Base-by-base conservation (phyloP, 495 filamentous ascomycete species). In the Xeromyces bisporus region DNA sequence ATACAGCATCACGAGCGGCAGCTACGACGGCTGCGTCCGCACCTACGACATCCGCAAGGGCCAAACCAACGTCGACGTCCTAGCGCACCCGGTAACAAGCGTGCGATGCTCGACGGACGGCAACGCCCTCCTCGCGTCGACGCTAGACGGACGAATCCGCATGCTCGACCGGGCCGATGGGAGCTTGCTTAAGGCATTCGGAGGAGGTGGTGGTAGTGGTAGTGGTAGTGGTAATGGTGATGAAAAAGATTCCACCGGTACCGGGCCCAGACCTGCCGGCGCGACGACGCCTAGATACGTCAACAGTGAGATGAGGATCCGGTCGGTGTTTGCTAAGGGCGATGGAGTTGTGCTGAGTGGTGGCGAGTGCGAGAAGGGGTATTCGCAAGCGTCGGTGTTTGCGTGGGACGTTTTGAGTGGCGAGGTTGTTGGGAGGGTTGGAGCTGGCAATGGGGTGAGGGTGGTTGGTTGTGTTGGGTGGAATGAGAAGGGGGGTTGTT, bases 341-440 rank as follows among this genome's bases (percentile, higher is more conserved):
- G 89, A 92, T 52, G 70, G 69, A 23, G 77, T 73, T 20, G 81
- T 91, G 6, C 44, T 97, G 13, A 77, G 72, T 33, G 89, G 89
- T n/a, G 77, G 79, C 40, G 86, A 94, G 55, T 59, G 58, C 23
- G 42, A 51, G 0, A 50, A 55, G 18, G 54, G 47, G 2, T 60
- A 73, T 34, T 76, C 75, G 6, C 66, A 72, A 41, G 59, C 60
- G 2, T 41, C 34, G 23, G 64, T 92, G 11, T 83, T 78, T 65
- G 81, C 75, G 8, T 96, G 87, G 83, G 86, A 93, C 66, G 47
- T 92, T n/a, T 42, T 93, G 29, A 77, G 62, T 23, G 87, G 84
- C 1, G 70, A 73, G 32, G 44, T 77, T 23, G 60, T 77, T 31
- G 64, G 71, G 15, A 68, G 58, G 32, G 42, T 85, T 26, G 47